These are phyloP conservation scores for Elasticomyces elasticus DNA, from an alignment of 495 filamentous ascomycete species.

Conservation along the genomic window DNA sequence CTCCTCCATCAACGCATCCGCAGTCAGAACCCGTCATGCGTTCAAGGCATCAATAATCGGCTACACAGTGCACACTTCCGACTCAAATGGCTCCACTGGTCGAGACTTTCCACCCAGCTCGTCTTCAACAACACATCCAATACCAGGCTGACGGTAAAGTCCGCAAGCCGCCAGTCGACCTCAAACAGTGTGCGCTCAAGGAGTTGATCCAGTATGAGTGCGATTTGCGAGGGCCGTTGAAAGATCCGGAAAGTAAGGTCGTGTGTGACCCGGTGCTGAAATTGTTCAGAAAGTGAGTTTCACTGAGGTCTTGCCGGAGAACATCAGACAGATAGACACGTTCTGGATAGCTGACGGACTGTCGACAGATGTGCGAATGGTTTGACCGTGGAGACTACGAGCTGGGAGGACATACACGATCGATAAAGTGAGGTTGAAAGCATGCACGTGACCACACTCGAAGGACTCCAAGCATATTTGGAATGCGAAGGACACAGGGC, in stretches of 20 bases:
- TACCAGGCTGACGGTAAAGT: conserved; percentile 34
- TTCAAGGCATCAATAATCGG: no score
- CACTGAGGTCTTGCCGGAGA: background rate
- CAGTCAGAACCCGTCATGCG: no score
- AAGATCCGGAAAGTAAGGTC: conserved; percentile 42
- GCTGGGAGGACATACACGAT: conserved; percentile 48
- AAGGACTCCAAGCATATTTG: no score
- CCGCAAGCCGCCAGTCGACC: conserved; percentile 47
- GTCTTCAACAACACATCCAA: conserved; percentile 45
- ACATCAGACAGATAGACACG: no score
- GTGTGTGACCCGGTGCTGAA: conserved; percentile 65
- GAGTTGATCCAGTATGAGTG: conserved; percentile 80
- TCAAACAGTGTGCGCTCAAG: conserved; percentile 60
- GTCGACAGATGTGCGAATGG: conserved; percentile 57
- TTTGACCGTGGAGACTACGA: conserved; percentile 73
- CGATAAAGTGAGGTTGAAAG: conserved; percentile 7
- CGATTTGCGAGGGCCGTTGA: conserved; percentile 46
- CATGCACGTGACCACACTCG: conserved; percentile 14
- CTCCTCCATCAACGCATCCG: no score
- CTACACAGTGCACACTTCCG: no score
- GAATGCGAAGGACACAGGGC: background rate
- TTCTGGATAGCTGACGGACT: no score
- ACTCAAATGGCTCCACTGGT: conserved; percentile 51
- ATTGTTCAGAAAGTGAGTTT: conserved; percentile 65
- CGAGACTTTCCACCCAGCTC: conserved; percentile 43